Evolutionary conservation across 108 stramenopile species (phyloP), one percentile per base, ranked within the genome.

Genomic region (Aurantiochytrium sp.): DNA sequence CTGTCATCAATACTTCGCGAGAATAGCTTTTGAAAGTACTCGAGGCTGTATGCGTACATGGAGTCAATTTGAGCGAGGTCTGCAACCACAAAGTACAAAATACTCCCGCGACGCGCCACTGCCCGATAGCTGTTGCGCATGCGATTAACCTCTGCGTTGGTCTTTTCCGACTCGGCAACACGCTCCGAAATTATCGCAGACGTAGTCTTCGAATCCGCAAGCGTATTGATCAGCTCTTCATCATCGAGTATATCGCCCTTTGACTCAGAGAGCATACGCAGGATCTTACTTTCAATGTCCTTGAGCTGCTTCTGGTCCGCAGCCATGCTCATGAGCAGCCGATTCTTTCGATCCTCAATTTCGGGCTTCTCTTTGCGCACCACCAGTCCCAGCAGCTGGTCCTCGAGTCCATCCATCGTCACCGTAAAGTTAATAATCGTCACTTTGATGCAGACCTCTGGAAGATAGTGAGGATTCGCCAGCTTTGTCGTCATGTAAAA

Each of bases 361-460:
- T 92, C 92, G 3, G 92, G 92, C 89, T 91, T 90, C 90, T 93
- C 93, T 60, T 90, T 49, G 4, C 29, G 87, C 14, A 93, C 92
- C 25, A 88, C 89, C 21, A 42, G n/a, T 49, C 73, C 47, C 29
- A 91, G 89, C 10, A 91, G 89, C 91, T 94, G 58, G 45, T 91
- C 89, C 72, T 91, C 89, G 25, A 91, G 69, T 28, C 89, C 89
- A 4, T 25, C 49, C n/a, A 23, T 43, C 5, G 91, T 91, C 28
- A 90, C 87, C 8, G 87, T 60, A n/a, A 91, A 91, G 88, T 91
- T 72, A 1, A 91, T 42, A 4, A 91, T 4, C 5, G 59, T 87
- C 58, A 90, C 90, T 45, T 60, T 90, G 88, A 91, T 90, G 45
- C 87, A 87, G 5, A 89, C 71, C 57, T 93, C 92, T 14, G 93